Base-by-base conservation (phyloP, 192 early-diverging fungal genomes). In the Geosiphon pyriformis region DNA sequence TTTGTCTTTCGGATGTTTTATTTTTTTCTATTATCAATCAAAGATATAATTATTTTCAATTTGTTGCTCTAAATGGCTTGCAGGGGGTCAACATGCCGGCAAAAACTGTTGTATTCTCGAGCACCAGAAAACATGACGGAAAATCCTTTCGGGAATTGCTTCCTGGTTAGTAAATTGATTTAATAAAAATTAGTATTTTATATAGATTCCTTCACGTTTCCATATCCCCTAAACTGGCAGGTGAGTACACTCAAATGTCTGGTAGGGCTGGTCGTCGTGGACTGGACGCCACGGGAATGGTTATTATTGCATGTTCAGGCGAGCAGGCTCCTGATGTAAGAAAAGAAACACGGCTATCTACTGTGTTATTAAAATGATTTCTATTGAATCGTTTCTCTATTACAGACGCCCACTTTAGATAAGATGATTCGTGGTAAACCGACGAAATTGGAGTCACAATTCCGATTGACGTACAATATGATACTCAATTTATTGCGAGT, bases 231-330 rank as follows among this genome's bases (percentile, higher is more conserved):
- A n/a, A n/a, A n/a, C n/a, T n/a, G n/a, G n/a, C 64, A 88, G 89
- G 92, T 53, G 96, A 99, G 70, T 99, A 99, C 73, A 99, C 93
- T 3, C 96, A 99, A 84, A 99, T 99, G 96, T 92, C 92, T 15
- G 96, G 96, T 0, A 86, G 96, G 51, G 96, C 96, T 47, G 96
- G 96, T 50, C 83, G 96, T 61, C 90, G 95, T 80, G 94, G 94
- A 7, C 77, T 95, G 25, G 96, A 99, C 67, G 78, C 80, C 17
- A 95, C 92, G 4, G 96, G 96, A 25, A 79, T 91, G 20, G 96
- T 99, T 0, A 90, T 99, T 51, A 91, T 99, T 76, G 87, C 87
- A 3, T 82, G 83, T 67, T 56, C 73, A 22, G 20, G 26, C 26
- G 49, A 52, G 20, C 27, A 64, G 52, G 29, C 4, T 25, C 61